Evolutionary conservation across 257 asterid genomes (phyloP).

Genomic region (Solanum phureja): DNA sequence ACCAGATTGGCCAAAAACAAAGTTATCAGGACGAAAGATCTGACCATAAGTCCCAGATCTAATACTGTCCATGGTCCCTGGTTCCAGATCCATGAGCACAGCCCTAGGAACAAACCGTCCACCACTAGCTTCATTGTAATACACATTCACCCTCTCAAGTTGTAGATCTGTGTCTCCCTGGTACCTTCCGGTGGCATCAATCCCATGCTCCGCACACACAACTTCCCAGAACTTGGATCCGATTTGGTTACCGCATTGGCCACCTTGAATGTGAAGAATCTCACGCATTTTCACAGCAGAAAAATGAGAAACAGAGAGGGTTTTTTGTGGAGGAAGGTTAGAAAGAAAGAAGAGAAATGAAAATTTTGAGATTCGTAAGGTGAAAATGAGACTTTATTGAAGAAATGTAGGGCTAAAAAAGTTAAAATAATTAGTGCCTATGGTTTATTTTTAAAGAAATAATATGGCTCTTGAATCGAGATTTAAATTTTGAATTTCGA

Average conservation of each 20-base stretch:
- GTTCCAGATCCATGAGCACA: slow-evolving; percentile 45
- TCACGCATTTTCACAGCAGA: slow-evolving; percentile 24
- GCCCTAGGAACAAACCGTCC: slow-evolving; percentile 43
- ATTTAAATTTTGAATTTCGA: background rate
- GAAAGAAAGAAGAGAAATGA: background rate
- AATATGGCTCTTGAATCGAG: background rate
- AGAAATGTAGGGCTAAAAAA: background rate
- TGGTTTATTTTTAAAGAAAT: background rate
- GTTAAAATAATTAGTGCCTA: background rate
- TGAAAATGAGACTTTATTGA: background rate
- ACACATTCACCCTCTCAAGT: slow-evolving; percentile 34
- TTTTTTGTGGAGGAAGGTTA: background rate
- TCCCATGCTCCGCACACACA: slow-evolving; percentile 38
- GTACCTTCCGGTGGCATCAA: slow-evolving; percentile 35
- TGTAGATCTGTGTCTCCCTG: slow-evolving; percentile 29
- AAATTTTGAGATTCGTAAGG: background rate
- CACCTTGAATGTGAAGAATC: slow-evolving; percentile 42
- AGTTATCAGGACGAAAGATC: slow-evolving; percentile 43
- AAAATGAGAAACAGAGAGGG: background rate
- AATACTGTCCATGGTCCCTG: slow-evolving; percentile 42
- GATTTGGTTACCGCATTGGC: slow-evolving; percentile 48
- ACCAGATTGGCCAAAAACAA: slow-evolving; percentile 37
- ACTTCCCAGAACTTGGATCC: slow-evolving; percentile 52
- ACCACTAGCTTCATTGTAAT: slow-evolving; percentile 35
- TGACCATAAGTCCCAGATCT: slow-evolving; percentile 37